Base-by-base conservation (phyloP, 2,329 filamentous ascomycete genomes). In the Periconia sp. region DNA sequence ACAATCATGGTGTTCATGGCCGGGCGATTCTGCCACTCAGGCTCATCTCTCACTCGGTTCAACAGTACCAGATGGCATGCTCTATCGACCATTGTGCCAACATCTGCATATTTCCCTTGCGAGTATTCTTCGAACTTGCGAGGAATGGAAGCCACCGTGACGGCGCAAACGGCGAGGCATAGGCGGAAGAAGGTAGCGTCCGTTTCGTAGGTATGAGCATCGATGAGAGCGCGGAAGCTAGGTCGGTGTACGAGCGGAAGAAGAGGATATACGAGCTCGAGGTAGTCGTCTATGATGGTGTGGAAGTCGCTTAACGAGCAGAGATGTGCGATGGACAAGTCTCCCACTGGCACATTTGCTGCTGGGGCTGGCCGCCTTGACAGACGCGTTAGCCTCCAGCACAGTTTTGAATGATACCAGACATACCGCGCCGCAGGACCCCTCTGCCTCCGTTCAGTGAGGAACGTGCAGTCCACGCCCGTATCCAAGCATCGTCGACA, bases 91-190 rank as follows among this genome's bases (percentile, higher is more conserved):
- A 53, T 43, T 2, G 36, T 36, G 11, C 42, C 43, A 1, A 47
- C 37, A 26, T 48, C 21, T n/a, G 36, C 12, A 34, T 53, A 50
- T 22, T 24, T 37, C 11, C 16, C 25, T 5, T 12, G n/a, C 6
- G 34, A 35, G 37, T 53, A 53, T 26, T 36, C 23, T 11, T 38
- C 34, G 30, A 53, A 50, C 17, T 47, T 50, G 2, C 50, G 42
- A n/a, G 50, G 43, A 9, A 53, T 42, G 16, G 50, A 53, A 1
- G 50, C 46, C 8, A 54, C 44, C 3, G 50, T 48, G 11, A 46
- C 47, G 12, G 47, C 50, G 23, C 47, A 50, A 13, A 54, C 16
- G 24, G 47, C 31, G 12, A 54, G 34, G 19, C 50, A 54, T 9
- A 48, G 43, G 12, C 50, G 50, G 21, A 51, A 48, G 25, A 50